Evolutionary conservation across 73 alveolate species (phyloP).

Genomic region (Tetrahymena malaccensis): DNA sequence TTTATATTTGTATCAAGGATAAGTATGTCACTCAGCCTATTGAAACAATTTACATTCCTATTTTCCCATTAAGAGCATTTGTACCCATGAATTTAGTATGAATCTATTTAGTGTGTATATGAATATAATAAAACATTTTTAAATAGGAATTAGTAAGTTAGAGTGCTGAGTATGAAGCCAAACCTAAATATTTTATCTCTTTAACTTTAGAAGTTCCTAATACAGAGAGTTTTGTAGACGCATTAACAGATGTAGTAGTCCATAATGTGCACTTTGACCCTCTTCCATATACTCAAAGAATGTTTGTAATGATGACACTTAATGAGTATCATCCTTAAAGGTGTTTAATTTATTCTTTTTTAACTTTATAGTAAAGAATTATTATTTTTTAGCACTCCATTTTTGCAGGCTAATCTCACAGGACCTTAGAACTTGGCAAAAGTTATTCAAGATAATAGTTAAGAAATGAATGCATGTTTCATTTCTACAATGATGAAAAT

Average conservation of each 20-base stretch:
- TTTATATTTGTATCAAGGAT: slow-evolving; percentile 84
- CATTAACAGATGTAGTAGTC: slow-evolving; percentile 77
- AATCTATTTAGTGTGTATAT: neutral
- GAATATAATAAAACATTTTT: neutral
- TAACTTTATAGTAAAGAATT: neutral
- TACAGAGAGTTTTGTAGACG: slow-evolving; percentile 74
- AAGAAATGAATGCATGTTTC: slow-evolving; percentile 65
- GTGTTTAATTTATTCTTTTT: neutral
- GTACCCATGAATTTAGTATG: slow-evolving; percentile 83
- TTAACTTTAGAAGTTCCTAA: slow-evolving; percentile 81
- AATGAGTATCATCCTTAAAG: slow-evolving; percentile 79
- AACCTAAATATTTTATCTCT: slow-evolving; percentile 80
- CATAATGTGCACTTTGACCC: slow-evolving; percentile 90
- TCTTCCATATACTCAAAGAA: slow-evolving; percentile 83
- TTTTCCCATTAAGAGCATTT: slow-evolving; percentile 80
- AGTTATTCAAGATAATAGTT: slow-evolving; percentile 56
- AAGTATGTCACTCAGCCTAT: slow-evolving; percentile 74
- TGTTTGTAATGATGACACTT: slow-evolving; percentile 78
- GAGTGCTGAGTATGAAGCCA: slow-evolving; percentile 68
- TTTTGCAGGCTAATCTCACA: slow-evolving; percentile 67
- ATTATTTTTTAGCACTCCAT: slow-evolving; percentile 53
- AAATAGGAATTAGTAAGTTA: slow-evolving; percentile 49
- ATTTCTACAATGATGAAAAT: slow-evolving; percentile 88
- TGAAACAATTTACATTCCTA: slow-evolving; percentile 82
- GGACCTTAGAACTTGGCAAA: slow-evolving; percentile 71